These are phyloP conservation scores for Buddleja alternifolia DNA, from an alignment of 257 asterid species.

Conservation along the genomic window DNA sequence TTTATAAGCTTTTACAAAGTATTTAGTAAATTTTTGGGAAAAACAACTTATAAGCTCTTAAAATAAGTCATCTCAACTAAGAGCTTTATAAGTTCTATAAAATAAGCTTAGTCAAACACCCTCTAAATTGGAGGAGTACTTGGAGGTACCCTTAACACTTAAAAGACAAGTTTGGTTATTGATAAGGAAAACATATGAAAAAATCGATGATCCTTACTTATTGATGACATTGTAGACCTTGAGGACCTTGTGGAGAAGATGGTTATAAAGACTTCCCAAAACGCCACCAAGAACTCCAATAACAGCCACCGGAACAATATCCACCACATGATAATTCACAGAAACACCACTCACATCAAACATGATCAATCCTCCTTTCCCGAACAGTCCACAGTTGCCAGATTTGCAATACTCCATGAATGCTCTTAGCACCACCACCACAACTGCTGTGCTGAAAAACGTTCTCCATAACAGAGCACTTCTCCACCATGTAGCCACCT, in stretches of 20 bases:
- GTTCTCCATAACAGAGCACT: constrained; percentile 94
- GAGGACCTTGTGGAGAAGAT: constrained; percentile 77
- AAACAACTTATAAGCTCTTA: no score
- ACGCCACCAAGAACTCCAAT: constrained; percentile 90
- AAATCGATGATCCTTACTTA: constrained; percentile 43
- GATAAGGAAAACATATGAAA: neutral
- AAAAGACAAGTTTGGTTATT: no score
- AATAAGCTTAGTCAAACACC: no score
- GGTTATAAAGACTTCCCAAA: constrained; percentile 83
- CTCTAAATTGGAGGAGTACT: no score
- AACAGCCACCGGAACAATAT: constrained; percentile 66
- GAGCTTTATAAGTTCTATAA: no score
- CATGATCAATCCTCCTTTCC: constrained; percentile 85
- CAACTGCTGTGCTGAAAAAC: constrained; percentile 91
- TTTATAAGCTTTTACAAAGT: no score
- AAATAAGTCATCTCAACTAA: no score
- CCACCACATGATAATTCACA: constrained; percentile 59
- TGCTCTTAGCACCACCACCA: constrained; percentile 83
- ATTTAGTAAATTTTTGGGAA: no score
- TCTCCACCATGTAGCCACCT: constrained; percentile 99
- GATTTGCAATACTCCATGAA: constrained; percentile 78
- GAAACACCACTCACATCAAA: constrained; percentile 81
- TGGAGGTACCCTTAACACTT: no score
- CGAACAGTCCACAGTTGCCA: constrained; percentile 79
- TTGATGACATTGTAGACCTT: constrained; percentile 77